phyloP scores from a whole-genome alignment of 148 eudicot species.

The Pharnaceum exiguum region DNA sequence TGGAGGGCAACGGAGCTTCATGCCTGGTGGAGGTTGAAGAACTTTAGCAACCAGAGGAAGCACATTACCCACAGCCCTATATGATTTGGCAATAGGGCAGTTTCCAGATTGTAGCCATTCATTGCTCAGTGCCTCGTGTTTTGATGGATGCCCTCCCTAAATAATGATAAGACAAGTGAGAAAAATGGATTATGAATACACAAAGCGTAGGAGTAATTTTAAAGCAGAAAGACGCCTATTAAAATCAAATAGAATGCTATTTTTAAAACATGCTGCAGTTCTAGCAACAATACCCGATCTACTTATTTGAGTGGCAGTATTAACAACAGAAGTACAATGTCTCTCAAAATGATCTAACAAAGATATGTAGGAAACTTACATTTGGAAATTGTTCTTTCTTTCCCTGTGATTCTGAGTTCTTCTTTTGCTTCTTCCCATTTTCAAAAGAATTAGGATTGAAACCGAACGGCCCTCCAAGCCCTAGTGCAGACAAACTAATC shows the following conservation, averaged over 20 bases:
- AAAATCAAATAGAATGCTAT: too few relatives aligned
- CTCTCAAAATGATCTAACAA: background rate
- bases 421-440: conserved; percentile 45
- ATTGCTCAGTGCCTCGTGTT: conserved; percentile 55
- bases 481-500: conserved; percentile 66
- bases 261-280: too few relatives aligned
- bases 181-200: too few relatives aligned
- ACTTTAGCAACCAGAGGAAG: conserved; percentile 67
- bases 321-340: background rate
- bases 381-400: conserved; percentile 29
- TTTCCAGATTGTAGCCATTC: conserved; percentile 73
- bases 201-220: too few relatives aligned
- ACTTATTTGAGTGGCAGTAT: background rate
- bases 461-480: conserved; percentile 73
- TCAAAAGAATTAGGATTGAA: conserved; percentile 42
- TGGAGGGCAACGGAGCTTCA: conserved; percentile 63
- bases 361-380: conserved; percentile 22
- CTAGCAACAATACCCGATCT: too few relatives aligned
- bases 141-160: conserved; percentile 45
- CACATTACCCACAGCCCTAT: conserved; percentile 59
- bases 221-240: too few relatives aligned
- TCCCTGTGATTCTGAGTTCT: conserved; percentile 38
- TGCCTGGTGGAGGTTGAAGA: conserved; percentile 64
- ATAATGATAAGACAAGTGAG: background rate
- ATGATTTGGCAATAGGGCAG: conserved; percentile 80